Evolutionary conservation across 148 eudicot species (phyloP).

Genomic region (Rhododendron henanense): DNA sequence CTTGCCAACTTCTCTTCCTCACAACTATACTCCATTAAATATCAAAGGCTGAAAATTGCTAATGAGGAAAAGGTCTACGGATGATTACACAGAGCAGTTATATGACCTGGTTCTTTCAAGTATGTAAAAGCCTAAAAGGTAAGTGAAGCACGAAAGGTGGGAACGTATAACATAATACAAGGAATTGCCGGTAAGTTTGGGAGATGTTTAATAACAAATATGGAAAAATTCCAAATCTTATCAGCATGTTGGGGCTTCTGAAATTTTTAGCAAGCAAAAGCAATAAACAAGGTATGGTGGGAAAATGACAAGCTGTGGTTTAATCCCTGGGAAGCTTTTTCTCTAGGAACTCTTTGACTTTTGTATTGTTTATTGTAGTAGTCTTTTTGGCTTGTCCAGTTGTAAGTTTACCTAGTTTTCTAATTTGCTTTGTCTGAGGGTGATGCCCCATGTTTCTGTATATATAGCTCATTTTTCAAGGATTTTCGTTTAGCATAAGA

Average conservation of each 20-base stretch:
- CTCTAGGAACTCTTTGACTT: background rate
- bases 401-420: background rate
- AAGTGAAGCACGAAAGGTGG: background rate
- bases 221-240: background rate
- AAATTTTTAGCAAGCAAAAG: background rate
- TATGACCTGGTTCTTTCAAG: background rate
- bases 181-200: background rate
- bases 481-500: no score
- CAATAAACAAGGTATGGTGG: background rate
- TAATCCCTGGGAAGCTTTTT: background rate
- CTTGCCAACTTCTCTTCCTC: background rate
- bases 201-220: background rate
- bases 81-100: background rate
- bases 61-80: background rate
- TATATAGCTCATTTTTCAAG: no score
- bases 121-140: background rate
- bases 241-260: background rate
- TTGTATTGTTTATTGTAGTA: background rate
- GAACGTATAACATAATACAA: background rate
- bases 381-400: background rate
- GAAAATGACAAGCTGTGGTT: background rate
- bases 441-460: no score
- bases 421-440: background rate
- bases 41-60: background rate
- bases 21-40: background rate